phyloP scores from a whole-genome alignment of 371 early-diverging fungal genomes.

The Lichtheimia hyalospora region DNA sequence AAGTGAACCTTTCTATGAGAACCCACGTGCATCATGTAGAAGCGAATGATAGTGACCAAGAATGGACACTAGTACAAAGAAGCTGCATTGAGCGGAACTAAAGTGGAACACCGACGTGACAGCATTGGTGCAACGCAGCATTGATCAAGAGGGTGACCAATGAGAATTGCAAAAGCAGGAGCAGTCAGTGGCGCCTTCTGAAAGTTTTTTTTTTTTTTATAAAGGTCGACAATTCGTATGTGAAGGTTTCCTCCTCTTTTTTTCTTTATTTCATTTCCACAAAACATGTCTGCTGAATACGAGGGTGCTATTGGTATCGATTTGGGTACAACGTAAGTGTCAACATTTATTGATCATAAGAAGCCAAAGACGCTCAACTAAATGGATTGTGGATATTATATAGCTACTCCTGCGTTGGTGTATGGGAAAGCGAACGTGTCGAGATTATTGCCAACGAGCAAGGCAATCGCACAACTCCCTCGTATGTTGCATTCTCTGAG shows the following conservation, averaged over 20 bases:
- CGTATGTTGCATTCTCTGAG: constrained; percentile 94
- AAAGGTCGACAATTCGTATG: background rate
- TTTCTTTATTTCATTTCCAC: constrained; percentile 12
- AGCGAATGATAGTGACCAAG: too few species aligned
- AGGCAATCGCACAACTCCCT: constrained; percentile 96
- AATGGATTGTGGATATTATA: constrained; percentile 66
- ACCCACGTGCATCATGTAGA: too few species aligned
- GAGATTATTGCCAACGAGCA: constrained; percentile 98
- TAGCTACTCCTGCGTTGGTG: constrained; percentile 99
- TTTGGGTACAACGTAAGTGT: constrained; percentile 99
- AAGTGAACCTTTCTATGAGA: too few species aligned
- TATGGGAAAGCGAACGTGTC: constrained; percentile 94
- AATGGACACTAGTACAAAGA: too few species aligned
- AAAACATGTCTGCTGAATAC: constrained; percentile 66
- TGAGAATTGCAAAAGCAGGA: too few species aligned
- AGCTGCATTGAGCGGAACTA: too few species aligned
- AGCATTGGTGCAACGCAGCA: too few species aligned
- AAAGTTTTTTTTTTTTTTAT: constrained; percentile 9
- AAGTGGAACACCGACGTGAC: too few species aligned
- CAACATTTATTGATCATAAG: background rate
- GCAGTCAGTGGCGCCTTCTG: background rate
- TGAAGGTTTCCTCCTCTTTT: constrained; percentile 5
- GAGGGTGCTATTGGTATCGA: constrained; percentile 88
- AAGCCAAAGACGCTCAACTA: constrained; percentile 6
- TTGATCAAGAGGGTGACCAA: too few species aligned